These are phyloP conservation scores for Leishmania turanica DNA, from an alignment of 208 protist genomes.

Conservation along the genomic window DNA sequence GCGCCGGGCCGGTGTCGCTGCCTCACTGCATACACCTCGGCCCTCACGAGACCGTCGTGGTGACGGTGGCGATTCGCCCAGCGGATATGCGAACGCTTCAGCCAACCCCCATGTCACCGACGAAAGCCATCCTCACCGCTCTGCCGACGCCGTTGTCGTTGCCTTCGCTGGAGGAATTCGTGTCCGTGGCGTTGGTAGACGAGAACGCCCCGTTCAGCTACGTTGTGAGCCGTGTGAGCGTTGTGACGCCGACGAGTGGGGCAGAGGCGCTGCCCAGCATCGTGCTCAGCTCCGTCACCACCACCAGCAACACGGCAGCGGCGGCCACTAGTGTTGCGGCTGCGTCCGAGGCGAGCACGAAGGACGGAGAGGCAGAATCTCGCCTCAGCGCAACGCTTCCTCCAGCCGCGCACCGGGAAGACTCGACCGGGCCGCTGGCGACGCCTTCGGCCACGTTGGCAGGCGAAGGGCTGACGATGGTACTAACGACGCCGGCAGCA, in stretches of 20 bases:
- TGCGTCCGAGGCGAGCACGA: not conserved
- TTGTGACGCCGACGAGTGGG: slow-evolving; percentile 44
- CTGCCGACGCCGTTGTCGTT: slow-evolving; percentile 28
- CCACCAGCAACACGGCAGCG: not conserved
- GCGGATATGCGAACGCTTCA: not conserved
- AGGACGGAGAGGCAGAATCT: not conserved
- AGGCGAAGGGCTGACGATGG: not conserved
- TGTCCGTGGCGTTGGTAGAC: slow-evolving; percentile 73
- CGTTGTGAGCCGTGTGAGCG: slow-evolving; percentile 55
- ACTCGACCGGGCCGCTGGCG: not conserved
- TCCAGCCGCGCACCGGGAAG: not conserved
- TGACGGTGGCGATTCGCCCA: slow-evolving; percentile 26
- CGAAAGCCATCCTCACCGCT: not conserved
- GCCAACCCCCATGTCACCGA: not conserved
- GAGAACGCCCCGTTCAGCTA: slow-evolving; percentile 73
- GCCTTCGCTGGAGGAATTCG: slow-evolving; percentile 64
- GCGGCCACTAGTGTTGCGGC: not conserved
- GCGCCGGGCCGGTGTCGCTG: slow-evolving; percentile 14
- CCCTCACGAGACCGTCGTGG: slow-evolving; percentile 25
- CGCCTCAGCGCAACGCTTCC: not conserved
- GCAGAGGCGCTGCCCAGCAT: slow-evolving; percentile 23
- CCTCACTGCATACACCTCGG: slow-evolving; percentile 29
- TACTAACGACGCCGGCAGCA: not conserved
- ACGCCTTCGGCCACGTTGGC: not conserved
- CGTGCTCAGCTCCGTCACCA: slow-evolving; percentile 10